Percentiles rank a stretch among this genome's conserved stretches.
These are phyloP conservation scores for Russula sp. DNA, from an alignment of 768 basidiomycete species.

Conservation along the genomic window DNA sequence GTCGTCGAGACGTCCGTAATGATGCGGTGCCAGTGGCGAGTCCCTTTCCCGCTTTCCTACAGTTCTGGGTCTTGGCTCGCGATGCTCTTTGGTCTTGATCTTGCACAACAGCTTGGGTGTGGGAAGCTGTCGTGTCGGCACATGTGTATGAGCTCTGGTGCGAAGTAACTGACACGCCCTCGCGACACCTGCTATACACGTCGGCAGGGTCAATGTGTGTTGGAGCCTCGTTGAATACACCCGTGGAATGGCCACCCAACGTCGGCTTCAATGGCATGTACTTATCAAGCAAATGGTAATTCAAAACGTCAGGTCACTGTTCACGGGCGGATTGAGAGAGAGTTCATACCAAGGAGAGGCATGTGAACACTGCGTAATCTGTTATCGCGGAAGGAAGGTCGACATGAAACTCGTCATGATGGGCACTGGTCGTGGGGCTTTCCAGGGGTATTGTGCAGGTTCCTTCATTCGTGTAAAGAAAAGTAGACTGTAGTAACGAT, in stretches of 20 bases:
- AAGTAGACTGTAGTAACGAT: background rate
- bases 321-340: too few species aligned
- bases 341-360: too few species aligned
- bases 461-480: background rate
- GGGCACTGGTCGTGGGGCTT: background rate
- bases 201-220: too few species aligned
- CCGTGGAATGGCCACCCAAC: background rate
- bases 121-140: too few species aligned
- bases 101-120: background rate
- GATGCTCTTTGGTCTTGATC: background rate
- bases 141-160: too few species aligned
- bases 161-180: too few species aligned
- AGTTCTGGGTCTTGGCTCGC: background rate
- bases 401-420: background rate
- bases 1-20: background rate
- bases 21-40: background rate
- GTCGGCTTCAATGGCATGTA: background rate
- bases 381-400: background rate
- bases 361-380: background rate
- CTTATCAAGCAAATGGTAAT: background rate
- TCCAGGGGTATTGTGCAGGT: background rate
- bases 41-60: background rate
- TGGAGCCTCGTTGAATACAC: background rate
- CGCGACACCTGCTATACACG: too few species aligned
- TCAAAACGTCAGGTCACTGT: background rate